Percentiles rank a stretch among this genome's conserved stretches.
Conservation (phyloP, 805 yeast genomes). For the Hanseniaspora meyeri region DNA sequence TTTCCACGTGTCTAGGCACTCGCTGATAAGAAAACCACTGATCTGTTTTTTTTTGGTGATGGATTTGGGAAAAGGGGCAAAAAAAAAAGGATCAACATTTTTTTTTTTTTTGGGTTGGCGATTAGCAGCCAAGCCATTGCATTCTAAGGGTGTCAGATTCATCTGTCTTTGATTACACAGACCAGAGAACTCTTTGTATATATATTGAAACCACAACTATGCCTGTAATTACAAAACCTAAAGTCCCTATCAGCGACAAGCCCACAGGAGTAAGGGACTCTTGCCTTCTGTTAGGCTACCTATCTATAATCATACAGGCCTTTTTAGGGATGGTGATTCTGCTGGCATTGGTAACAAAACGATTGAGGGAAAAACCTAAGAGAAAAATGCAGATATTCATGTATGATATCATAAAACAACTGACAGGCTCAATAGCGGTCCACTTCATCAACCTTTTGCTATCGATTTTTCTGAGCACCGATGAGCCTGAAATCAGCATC, state of each 20-base stretch:
- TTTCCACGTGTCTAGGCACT: conserved; percentile 21
- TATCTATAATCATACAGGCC: conserved; percentile 67
- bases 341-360: conserved; percentile 57
- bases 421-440: conserved; percentile 73
- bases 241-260: conserved; percentile 1
- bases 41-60: neutral
- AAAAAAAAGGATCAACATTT: conserved; percentile 1
- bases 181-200: neutral
- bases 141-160: neutral
- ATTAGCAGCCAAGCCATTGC: no score
- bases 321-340: conserved; percentile 67
- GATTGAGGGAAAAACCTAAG: conserved; percentile 66
- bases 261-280: conserved; percentile 14
- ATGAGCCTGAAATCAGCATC: conserved; percentile 16
- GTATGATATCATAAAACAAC: conserved; percentile 81
- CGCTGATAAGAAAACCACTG: conserved; percentile 14
- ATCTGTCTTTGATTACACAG: neutral
- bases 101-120: neutral
- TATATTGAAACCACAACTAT: neutral
- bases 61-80: neutral
- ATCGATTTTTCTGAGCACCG: conserved; percentile 43
- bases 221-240: conserved; percentile 11
- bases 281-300: conserved; percentile 72
- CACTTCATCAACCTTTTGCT: conserved; percentile 66
- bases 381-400: conserved; percentile 83